A percentile compares a stretch with the other conserved stretches of the same genome.
Conservation (phyloP, 169 alveolate genomes). For the Cryptosporidium viatorum region DNA sequence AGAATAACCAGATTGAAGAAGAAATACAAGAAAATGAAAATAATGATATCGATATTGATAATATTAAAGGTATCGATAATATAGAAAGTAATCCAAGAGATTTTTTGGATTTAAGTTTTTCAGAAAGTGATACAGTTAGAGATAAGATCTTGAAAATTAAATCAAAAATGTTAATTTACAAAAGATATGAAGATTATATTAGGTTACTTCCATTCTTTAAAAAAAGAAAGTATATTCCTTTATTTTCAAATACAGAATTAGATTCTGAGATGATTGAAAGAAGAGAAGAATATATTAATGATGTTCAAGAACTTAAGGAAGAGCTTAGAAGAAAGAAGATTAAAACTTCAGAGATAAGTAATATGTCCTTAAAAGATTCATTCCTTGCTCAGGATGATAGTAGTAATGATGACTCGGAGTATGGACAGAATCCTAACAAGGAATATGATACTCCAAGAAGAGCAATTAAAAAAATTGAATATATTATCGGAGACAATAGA, state of each 20-base stretch:
- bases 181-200: conserved; percentile 50
- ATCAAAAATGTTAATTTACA: not conserved
- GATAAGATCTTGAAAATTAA: conserved; percentile 6
- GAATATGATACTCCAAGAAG: not conserved
- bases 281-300: conserved; percentile 29
- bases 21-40: not conserved
- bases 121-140: not conserved
- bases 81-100: not conserved
- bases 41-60: no score
- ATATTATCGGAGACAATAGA: not conserved
- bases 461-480: not conserved
- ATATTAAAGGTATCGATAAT: not conserved
- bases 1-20: not conserved
- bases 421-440: not conserved
- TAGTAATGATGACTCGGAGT: not conserved
- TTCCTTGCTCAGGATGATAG: conserved; percentile 26
- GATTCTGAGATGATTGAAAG: conserved; percentile 5
- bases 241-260: conserved; percentile 40
- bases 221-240: conserved; percentile 51
- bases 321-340: conserved; percentile 42
- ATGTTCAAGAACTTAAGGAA: conserved; percentile 42
- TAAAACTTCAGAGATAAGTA: not conserved
- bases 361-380: not conserved
- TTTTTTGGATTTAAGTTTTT: not conserved
- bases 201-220: conserved; percentile 43